phyloP scores from a whole-genome alignment of 192 early-diverging fungal genomes.

The Coemansia sp. region DNA sequence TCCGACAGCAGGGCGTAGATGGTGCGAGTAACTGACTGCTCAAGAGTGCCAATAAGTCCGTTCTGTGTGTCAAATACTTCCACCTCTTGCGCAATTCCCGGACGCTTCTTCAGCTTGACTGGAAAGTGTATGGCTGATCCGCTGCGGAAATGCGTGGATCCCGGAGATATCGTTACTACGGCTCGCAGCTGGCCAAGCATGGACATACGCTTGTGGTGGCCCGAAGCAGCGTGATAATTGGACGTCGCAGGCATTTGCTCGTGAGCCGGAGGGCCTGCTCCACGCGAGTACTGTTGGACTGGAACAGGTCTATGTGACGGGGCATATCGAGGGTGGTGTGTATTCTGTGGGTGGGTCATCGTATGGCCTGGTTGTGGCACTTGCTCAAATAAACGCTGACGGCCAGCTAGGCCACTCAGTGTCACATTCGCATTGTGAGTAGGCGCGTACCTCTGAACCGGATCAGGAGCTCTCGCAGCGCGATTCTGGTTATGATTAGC shows the following conservation, averaged over 20 bases:
- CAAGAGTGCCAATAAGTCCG: slow-evolving; percentile 39
- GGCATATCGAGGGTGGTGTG: neutral
- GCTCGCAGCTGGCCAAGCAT: slow-evolving; percentile 51
- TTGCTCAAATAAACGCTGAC: neutral
- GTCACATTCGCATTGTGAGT: neutral
- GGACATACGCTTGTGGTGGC: slow-evolving; percentile 16
- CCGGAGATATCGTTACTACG: slow-evolving; percentile 31
- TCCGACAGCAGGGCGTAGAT: slow-evolving; percentile 29
- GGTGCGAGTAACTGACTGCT: slow-evolving; percentile 36
- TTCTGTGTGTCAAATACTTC: slow-evolving; percentile 30
- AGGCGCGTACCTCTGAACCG: neutral
- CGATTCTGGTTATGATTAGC: neutral
- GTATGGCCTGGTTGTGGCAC: neutral
- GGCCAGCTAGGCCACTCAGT: neutral
- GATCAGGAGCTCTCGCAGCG: neutral
- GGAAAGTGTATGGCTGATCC: slow-evolving; percentile 27
- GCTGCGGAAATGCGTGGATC: slow-evolving; percentile 29
- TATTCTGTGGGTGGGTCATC: neutral
- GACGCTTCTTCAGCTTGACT: slow-evolving; percentile 33
- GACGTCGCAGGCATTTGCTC: neutral
- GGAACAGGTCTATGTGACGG: neutral
- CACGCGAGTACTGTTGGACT: neutral
- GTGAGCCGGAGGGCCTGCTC: neutral
- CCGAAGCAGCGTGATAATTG: neutral
- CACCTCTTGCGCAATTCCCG: slow-evolving; percentile 24